Base-by-base conservation (phyloP, 257 asterid species). In the Solanum chaucha region DNA sequence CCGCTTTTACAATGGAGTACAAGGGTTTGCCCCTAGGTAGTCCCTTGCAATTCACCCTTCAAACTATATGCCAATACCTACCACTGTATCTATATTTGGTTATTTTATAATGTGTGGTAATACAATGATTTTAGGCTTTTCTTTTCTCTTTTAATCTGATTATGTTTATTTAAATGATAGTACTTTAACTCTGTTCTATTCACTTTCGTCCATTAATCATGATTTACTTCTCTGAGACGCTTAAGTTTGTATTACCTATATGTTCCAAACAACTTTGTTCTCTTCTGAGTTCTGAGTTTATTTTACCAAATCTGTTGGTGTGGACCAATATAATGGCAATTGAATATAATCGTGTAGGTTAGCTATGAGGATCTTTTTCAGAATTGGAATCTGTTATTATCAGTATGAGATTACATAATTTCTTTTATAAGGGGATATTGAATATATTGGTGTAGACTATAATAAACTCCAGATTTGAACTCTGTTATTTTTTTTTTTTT, bases 1-100 rank as follows among this genome's bases (percentile, higher is more conserved):
- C 90, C 97, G 97, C 87, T 97, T 97, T 86, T 97, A 95, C 93
- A 97, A 97, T 86, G 99, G 99, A 68, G 98, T 96, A 73, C 98
- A 94, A 89, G 99, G 99, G 90, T 94, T 96, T 92, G 97, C 95
- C 41, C 94, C 99, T 44, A 93, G 99, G 99, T 96, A 67, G 93
- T 82, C 67, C 81, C 83, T 81, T 30, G 70, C 32, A 67, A 34
- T 65, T 80, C 20, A 17, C 44, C 41, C 41, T 28, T 77, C 84
- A 30, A 17, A 17, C 46, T 70, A 20, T 41, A 70, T 80, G 67
- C 80, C 61, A 44, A 19, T 46, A 36, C 11, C 6, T 73, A 44
- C 26, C 32, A 24, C 20, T 40, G 26, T 30, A 55, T 20, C 35
- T 71, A 22, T 83, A 32, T 38, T 75, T 30, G 19, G 28, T 10